Percentiles rank a stretch among this genome's conserved stretches.
Conservation (phyloP, 129 eudicot species). For the Lactuca sativa region DNA sequence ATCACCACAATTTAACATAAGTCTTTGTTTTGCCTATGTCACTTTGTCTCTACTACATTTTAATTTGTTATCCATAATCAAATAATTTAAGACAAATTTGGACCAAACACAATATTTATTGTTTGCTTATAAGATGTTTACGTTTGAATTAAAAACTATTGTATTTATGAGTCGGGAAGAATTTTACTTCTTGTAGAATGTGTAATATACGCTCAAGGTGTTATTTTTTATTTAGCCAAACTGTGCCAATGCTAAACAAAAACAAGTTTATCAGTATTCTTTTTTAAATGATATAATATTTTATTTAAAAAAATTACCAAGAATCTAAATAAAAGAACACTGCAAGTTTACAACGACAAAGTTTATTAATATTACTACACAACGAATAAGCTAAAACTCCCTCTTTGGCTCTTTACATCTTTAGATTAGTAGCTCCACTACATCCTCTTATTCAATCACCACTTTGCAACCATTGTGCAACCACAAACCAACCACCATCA, state of each 20-base stretch:
- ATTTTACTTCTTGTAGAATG: too few species aligned
- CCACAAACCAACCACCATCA: too few species aligned
- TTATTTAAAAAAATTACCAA: background rate
- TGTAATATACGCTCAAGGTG: background rate
- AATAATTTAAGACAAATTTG: constrained; percentile 17
- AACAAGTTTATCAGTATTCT: background rate
- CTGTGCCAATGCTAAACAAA: background rate
- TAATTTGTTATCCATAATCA: constrained; percentile 32
- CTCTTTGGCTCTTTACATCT: too few species aligned
- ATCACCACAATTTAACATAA: constrained; percentile 23
- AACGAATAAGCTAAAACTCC: too few species aligned
- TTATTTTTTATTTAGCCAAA: background rate
- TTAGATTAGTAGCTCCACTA: too few species aligned
- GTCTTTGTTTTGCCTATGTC: constrained; percentile 21
- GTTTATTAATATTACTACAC: background rate
- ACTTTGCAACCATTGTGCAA: too few species aligned
- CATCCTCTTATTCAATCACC: too few species aligned
- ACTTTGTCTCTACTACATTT: constrained; percentile 29
- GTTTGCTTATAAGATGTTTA: constrained; percentile 14
- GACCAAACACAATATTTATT: constrained; percentile 14
- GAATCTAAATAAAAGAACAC: background rate
- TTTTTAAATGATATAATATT: background rate
- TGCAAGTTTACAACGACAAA: background rate
- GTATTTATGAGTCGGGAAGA: background rate
- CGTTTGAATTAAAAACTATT: constrained; percentile 3